A percentile compares a stretch with the other conserved stretches of the same genome.
Conservation (phyloP, 331 rosid genomes). For the Rhamnella rubrinervis region DNA sequence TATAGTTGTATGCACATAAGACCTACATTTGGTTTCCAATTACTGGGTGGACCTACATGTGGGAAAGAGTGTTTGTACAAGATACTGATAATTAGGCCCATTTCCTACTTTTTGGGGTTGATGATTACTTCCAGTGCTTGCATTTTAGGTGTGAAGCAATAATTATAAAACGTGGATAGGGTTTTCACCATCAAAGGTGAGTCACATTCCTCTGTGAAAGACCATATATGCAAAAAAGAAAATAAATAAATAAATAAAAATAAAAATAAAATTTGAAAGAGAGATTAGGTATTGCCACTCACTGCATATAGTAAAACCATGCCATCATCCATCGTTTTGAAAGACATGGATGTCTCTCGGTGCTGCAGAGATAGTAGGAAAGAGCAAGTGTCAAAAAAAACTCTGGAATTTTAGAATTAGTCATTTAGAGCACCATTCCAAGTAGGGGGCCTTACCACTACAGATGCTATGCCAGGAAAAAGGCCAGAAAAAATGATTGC, state of each 20-base stretch:
- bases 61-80: too few relatives aligned
- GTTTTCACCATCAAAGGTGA: slow-evolving; percentile 10
- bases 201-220: neutral
- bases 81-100: neutral
- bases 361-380: slow-evolving; percentile 59
- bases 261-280: too few relatives aligned
- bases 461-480: slow-evolving; percentile 94
- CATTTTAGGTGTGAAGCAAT: neutral
- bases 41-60: too few relatives aligned
- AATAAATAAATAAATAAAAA: neutral
- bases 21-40: too few relatives aligned
- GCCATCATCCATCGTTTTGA: slow-evolving; percentile 96
- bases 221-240: neutral
- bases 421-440: slow-evolving; percentile 14
- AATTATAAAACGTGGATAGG: neutral
- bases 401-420: slow-evolving; percentile 11
- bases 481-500: slow-evolving; percentile 94
- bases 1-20: too few relatives aligned
- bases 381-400: slow-evolving; percentile 17
- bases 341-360: slow-evolving; percentile 98
- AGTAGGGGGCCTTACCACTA: slow-evolving; percentile 64
- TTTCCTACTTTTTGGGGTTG: too few relatives aligned
- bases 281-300: slow-evolving; percentile 37
- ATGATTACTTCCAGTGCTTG: too few relatives aligned
- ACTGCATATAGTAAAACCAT: slow-evolving; percentile 92